Percentiles rank a stretch among this genome's conserved stretches.
phyloP scores from a whole-genome alignment of 2,329 filamentous ascomycete species.

The Neonectria hederae region DNA sequence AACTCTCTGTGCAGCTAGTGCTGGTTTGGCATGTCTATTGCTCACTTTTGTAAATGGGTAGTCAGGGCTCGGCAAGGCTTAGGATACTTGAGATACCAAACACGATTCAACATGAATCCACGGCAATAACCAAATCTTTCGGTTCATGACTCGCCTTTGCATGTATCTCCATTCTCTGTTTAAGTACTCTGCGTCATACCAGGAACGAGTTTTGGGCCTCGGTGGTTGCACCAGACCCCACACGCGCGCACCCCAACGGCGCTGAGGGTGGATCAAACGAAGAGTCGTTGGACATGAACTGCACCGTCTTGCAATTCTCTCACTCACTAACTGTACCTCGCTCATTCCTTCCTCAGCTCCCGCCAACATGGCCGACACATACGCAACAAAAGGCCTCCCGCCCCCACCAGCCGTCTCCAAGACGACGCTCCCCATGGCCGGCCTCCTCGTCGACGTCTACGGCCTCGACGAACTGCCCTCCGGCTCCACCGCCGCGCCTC shows the following conservation, averaged over 20 bases:
- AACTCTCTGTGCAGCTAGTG: background rate
- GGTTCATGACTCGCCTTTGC: too few species aligned
- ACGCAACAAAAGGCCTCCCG: conserved; percentile 49
- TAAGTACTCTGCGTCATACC: background rate
- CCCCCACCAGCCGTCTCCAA: conserved; percentile 65
- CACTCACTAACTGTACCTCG: conserved; percentile 9
- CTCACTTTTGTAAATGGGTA: background rate
- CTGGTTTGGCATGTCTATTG: background rate
- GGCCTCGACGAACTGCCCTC: conserved; percentile 78
- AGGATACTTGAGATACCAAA: background rate
- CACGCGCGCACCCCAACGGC: background rate
- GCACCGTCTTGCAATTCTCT: conserved; percentile 13
- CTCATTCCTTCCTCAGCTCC: conserved; percentile 2
- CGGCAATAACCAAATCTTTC: background rate
- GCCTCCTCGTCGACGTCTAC: conserved; percentile 81
- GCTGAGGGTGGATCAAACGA: background rate
- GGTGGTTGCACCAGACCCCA: background rate
- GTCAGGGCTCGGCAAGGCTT: background rate
- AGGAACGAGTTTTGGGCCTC: background rate
- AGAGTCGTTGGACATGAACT: background rate
- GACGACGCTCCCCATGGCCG: conserved; percentile 76
- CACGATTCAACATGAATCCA: background rate
- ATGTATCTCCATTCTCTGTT: too few species aligned
- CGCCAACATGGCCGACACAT: conserved; percentile 40
- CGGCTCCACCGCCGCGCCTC: conserved; percentile 29